These are phyloP conservation scores for Phytophthora podocarpi DNA, from an alignment of 352 stramenopile genomes.

Conservation along the genomic window DNA sequence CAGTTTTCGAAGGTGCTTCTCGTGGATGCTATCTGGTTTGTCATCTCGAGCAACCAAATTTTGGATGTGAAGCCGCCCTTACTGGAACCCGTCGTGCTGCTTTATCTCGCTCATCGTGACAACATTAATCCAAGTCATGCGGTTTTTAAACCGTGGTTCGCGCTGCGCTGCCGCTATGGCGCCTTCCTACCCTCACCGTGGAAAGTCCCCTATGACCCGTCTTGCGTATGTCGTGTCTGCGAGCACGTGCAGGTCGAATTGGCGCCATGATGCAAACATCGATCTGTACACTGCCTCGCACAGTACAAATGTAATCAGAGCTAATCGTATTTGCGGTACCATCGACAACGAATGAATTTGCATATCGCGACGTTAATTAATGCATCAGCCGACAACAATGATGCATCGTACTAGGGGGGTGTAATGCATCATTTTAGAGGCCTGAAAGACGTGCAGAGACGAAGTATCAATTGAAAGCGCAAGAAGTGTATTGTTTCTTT, in stretches of 20 bases:
- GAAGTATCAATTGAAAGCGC: too few species aligned
- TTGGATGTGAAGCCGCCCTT: slow-evolving; percentile 50
- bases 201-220: slow-evolving; percentile 59
- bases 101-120: slow-evolving; percentile 69
- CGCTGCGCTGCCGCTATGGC: slow-evolving; percentile 69
- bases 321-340: slow-evolving; percentile 10
- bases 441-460: too few species aligned
- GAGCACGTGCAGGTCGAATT: slow-evolving; percentile 44
- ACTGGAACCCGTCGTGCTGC: slow-evolving; percentile 56
- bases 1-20: slow-evolving; percentile 55
- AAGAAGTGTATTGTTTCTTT: too few species aligned
- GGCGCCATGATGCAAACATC: not conserved
- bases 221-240: slow-evolving; percentile 66
- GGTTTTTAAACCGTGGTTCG: slow-evolving; percentile 63
- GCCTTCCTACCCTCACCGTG: slow-evolving; percentile 48
- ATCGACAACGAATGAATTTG: too few species aligned
- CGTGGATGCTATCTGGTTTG: slow-evolving; percentile 64
- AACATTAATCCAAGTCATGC: slow-evolving; percentile 66
- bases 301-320: slow-evolving; percentile 25
- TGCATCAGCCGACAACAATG: too few species aligned
- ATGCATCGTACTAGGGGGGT: too few species aligned
- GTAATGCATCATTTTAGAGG: too few species aligned
- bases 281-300: not conserved
- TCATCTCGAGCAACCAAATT: slow-evolving; percentile 52
- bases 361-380: too few species aligned